Evolutionary conservation across 2,329 filamentous ascomycete genomes (phyloP), one percentile per base, ranked within the genome.

Genomic region (Lizonia empirigonia): DNA sequence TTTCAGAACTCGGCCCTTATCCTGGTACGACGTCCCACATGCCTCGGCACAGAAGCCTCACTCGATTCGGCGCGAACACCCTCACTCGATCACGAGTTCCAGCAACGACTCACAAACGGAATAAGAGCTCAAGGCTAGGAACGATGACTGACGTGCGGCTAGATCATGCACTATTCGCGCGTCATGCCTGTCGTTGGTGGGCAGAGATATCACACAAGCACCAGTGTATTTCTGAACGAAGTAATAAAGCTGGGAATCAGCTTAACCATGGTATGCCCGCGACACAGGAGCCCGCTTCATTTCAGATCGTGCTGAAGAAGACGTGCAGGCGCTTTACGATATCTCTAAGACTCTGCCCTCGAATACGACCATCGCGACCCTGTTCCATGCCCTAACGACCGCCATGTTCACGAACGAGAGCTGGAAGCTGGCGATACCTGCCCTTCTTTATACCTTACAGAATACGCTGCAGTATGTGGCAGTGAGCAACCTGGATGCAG

Each of bases 401-500:
- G 85, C 86, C 23, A 88, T 97, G 13, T 96, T 97, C 69, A 87
- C 88, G 0, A 87, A 88, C 8, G 94, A 97, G 69, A 91, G 91
- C 61, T 97, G 93, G 93, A 96, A 96, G 74, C 77, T 99, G 58
- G 91, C 90, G 7, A 86, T 97, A 33, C 94, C 93, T 0, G 94
- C 93, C 4, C 82, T 85, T 4, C 80, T 97, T 1, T 97, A 96
- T 70, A 96, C 93, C 0, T 72, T 97, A 22, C 91, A 97, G 66
- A 97, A 97, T 68, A 89, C 89, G n/a, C 77, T 97, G 45, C 91
- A 97, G 72, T 99, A 97, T 68, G 83, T 95, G 44, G 93, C 91
- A 1, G 85, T 97, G 9, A 91, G 90, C 55, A 97, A 97, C 62
- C 74, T 97, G 63, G 91, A 96, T 65, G 89, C 93, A 0, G 91